Percentiles rank a stretch among this genome's conserved stretches.
phyloP scores from a whole-genome alignment of 129 eudicot genomes.

The Helichrysum umbraculigerum region DNA sequence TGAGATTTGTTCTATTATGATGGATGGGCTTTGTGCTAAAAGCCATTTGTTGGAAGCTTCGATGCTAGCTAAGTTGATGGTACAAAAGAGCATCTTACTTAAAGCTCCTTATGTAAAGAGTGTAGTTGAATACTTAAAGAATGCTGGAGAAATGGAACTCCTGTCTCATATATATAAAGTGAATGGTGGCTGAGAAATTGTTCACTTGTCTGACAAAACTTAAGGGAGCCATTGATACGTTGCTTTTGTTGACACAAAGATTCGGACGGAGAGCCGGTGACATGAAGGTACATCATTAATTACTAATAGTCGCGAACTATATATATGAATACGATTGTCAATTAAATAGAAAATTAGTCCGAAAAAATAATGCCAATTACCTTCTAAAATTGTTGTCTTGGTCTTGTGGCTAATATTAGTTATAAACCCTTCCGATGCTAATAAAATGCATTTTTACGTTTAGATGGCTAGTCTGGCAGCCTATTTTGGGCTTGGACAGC shows the following conservation, averaged over 20 bases:
- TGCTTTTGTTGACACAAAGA: constrained; percentile 64
- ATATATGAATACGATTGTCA: too few relatives aligned
- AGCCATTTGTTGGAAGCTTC: constrained; percentile 57
- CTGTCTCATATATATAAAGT: constrained; percentile 34
- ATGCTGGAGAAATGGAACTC: constrained; percentile 43
- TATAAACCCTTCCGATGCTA: constrained; percentile 9
- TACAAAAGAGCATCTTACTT: constrained; percentile 37
- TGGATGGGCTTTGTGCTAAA: constrained; percentile 56
- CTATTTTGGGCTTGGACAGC: constrained; percentile 88
- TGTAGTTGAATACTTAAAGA: constrained; percentile 41
- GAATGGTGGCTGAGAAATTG: constrained; percentile 25
- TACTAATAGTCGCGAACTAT: background rate
- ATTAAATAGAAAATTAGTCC: too few relatives aligned
- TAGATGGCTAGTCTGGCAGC: constrained; percentile 92
- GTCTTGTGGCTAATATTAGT: background rate
- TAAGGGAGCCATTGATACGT: constrained; percentile 74
- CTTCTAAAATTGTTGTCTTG: background rate
- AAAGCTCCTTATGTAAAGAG: constrained; percentile 44
- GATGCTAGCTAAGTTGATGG: constrained; percentile 57
- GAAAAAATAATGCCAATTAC: background rate
- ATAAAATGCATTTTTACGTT: constrained; percentile 6
- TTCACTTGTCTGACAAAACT: background rate
- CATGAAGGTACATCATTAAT: constrained; percentile 63
- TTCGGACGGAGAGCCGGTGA: constrained; percentile 92
- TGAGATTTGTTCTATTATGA: constrained; percentile 52